Conservation (phyloP, 768 basidiomycete genomes). For the Phylloporus arenicola region DNA sequence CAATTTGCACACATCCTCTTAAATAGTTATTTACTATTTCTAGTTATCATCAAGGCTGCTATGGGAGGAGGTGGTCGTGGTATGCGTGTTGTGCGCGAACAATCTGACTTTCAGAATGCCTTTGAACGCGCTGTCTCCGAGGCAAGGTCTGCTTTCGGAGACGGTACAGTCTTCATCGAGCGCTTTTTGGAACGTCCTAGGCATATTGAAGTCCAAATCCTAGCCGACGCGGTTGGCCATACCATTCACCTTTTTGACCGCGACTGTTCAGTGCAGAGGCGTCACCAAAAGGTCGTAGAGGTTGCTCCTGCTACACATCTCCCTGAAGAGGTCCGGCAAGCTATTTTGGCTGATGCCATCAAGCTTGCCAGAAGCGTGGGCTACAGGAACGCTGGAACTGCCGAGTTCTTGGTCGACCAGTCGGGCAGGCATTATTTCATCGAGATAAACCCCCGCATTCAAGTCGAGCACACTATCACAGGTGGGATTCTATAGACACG, state of each 20-base stretch:
- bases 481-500: conserved; percentile 41
- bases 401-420: conserved; percentile 97
- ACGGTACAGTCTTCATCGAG: conserved; percentile 98
- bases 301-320: conserved; percentile 95
- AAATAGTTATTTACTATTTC: conserved; percentile 13
- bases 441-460: conserved; percentile 98
- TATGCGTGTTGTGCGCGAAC: conserved; percentile 97
- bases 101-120: conserved; percentile 81
- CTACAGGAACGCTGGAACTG: conserved; percentile 96
- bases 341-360: conserved; percentile 86
- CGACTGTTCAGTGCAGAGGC: conserved; percentile 96
- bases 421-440: conserved; percentile 98
- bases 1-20: neutral
- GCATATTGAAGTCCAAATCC: conserved; percentile 95
- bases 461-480: conserved; percentile 99
- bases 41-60: conserved; percentile 98
- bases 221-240: conserved; percentile 90
- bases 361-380: conserved; percentile 90
- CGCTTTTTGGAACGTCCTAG: conserved; percentile 94
- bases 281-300: conserved; percentile 99
- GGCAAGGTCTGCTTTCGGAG: conserved; percentile 94
- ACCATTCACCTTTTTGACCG: conserved; percentile 98
- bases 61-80: conserved; percentile 99
- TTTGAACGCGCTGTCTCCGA: conserved; percentile 93
- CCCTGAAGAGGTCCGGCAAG: conserved; percentile 84